Evolutionary conservation across 805 yeast genomes (phyloP), one percentile per base, ranked within the genome.

Genomic region (Saccharomycopsis schoenii): DNA sequence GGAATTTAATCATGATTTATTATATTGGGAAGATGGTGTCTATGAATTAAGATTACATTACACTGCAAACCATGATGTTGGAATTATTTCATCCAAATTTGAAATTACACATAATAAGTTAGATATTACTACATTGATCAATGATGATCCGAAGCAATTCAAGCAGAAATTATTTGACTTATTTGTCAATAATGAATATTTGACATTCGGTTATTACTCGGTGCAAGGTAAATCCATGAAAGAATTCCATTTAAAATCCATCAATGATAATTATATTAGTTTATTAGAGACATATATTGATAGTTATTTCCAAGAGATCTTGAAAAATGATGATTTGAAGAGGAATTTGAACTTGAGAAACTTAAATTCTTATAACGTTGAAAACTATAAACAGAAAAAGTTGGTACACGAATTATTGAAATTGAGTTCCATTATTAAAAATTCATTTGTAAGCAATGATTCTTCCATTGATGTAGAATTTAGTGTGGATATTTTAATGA

Each of bases 31-130:
- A 66, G 82, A 80, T 50, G 96, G 96, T 0, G 75, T 81, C 40
- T 88, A 83, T 71, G 93, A 88, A 71, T 78, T 88, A 65, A 77
- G 96, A 69, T 85, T 85, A 67, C 94, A 88, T 68, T 76, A 80
- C 58, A 79, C 77, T 57, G 83, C 82, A 25, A 80, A 83, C 56
- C 96, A 88, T 69, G 85, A 83, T 61, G 96, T 88, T n/a, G 75
- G 83, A 25, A 76, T 78, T 63, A 78, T 83, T 39, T 82, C 91
- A 0, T 77, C 76, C 61, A 89, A 91, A 19, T 85, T 88, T 69
- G 87, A 85, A 69, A 74, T 88, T 83, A 59, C 61, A 2, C 69
- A 77, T 19, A 71, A 76, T 58, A 73, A 69, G 40, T 56, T 62
- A 60, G 73, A 72, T 58, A 66, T 77, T 21, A 66, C 74, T 42